A percentile compares a stretch with the other conserved stretches of the same genome.
phyloP scores from a whole-genome alignment of 2,329 filamentous ascomycete species.

The Boeremia lycopersici region DNA sequence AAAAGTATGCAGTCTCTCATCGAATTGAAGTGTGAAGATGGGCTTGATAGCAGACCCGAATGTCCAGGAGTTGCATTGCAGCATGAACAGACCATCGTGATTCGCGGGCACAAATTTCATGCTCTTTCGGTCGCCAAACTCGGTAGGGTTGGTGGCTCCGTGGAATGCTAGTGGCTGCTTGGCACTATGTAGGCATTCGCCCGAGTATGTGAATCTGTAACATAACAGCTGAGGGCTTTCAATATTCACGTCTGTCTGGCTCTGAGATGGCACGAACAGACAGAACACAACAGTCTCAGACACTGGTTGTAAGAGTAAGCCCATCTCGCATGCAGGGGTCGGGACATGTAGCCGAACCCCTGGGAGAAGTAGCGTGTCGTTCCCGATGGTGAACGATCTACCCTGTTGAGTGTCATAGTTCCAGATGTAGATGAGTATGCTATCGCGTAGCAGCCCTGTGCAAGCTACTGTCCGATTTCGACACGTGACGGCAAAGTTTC shows the following conservation, averaged over 20 bases:
- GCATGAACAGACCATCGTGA: constrained; percentile 6
- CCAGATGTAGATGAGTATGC: constrained; percentile 35
- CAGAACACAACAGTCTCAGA: constrained; percentile 17
- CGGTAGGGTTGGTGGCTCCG: not conserved
- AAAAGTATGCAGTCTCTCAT: constrained; percentile 19
- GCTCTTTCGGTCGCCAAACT: not conserved
- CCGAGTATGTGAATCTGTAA: constrained; percentile 21
- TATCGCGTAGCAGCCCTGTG: constrained; percentile 6
- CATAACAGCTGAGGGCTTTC: not conserved
- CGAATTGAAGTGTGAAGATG: constrained; percentile 12
- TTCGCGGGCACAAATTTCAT: constrained; percentile 1
- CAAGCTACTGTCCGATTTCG: constrained; percentile 33
- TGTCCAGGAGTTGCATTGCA: not conserved
- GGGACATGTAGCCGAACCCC: not conserved
- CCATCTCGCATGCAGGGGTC: too few relatives aligned
- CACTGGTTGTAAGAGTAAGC: constrained; percentile 18
- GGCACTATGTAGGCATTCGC: constrained; percentile 2
- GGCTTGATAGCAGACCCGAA: too few relatives aligned
- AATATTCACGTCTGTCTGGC: not conserved
- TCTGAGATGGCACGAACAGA: not conserved
- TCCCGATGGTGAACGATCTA: constrained; percentile 26
- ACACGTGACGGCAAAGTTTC: constrained; percentile 19
- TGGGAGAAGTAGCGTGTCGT: not conserved
- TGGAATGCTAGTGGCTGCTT: not conserved
- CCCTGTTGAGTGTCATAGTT: constrained; percentile 33